Evolutionary conservation across 805 yeast species (phyloP), one percentile per base, ranked within the genome.

Genomic region (Yarrowia sp.): DNA sequence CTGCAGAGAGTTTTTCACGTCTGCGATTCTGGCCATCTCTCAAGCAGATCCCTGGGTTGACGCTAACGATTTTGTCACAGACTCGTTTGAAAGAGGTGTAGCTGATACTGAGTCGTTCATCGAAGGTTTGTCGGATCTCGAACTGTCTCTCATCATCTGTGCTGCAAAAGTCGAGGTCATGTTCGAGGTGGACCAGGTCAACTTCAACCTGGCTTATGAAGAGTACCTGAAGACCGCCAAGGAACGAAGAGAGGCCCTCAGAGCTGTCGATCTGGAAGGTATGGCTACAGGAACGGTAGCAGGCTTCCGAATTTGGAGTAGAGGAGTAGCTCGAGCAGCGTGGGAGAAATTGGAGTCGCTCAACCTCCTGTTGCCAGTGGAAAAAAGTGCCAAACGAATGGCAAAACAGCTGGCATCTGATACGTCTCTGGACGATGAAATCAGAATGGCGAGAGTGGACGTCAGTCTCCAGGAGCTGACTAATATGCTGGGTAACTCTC

Each of bases 181-280:
- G 72, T 82, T 82, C 38, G 87, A 84, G 22, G 77, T 85, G 32
- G 86, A 82, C 14, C 81, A 82, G n/a, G 83, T 91, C 19, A 93
- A 91, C 76, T 88, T 92, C 77, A 90, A 90, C 72, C 78, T 92
- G 69, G 89, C 88, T 0, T 89, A 87, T 76, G 87, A 87, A 41
- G 98, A 94, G 76, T 94, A 91, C 77, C 74, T 75, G n/a, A 80
- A 79, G 1, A 83, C 87, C 81, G 81, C 87, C 53, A 83, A 85
- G 69, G 74, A 79, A 5, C 80, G 81, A 35, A 76, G 78, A 59
- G 76, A 78, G 2, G 79, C 83, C 12, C 35, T 65, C 67, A 73
- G 77, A 8, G 71, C 77, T 26, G 69, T 76, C 0, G 73, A 73
- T 19, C 70, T 71, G n/a, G 68, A 59, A 69, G 70, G 72, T 35